These are phyloP conservation scores for Termitomyces sp. DNA, from an alignment of 768 basidiomycete species.

Conservation along the genomic window DNA sequence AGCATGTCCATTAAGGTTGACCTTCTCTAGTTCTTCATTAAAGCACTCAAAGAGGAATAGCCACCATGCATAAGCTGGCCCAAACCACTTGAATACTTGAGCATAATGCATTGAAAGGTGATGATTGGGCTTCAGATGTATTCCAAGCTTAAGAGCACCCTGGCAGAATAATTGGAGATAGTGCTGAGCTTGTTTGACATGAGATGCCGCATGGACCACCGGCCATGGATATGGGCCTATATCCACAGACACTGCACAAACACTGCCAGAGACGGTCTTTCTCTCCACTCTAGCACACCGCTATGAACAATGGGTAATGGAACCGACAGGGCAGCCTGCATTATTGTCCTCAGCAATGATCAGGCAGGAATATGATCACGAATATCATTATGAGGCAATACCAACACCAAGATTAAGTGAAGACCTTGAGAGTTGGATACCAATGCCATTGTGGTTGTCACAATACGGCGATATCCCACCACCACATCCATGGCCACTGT, in stretches of 20 bases:
- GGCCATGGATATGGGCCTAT: background rate
- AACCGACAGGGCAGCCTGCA: background rate
- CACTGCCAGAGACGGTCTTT: background rate
- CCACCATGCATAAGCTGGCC: background rate
- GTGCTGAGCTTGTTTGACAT: background rate
- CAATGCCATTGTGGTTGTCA: background rate
- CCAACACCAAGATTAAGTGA: background rate
- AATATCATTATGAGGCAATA: background rate
- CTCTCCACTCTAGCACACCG: background rate
- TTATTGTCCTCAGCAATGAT: background rate
- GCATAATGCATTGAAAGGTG: background rate
- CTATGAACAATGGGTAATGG: background rate
- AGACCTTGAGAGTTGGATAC: background rate
- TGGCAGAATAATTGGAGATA: background rate
- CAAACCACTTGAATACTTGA: background rate
- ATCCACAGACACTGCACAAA: background rate
- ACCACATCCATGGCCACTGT: conserved; percentile 6
- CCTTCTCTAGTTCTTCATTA: background rate
- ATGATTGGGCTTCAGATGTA: background rate
- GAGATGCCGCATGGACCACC: background rate
- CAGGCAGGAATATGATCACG: background rate
- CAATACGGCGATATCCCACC: background rate
- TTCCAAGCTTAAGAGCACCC: background rate
- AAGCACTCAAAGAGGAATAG: background rate
- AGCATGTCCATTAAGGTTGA: background rate